These are phyloP conservation scores for Diaporthe sp. DNA, from an alignment of 2,329 filamentous ascomycete genomes.

Conservation along the genomic window DNA sequence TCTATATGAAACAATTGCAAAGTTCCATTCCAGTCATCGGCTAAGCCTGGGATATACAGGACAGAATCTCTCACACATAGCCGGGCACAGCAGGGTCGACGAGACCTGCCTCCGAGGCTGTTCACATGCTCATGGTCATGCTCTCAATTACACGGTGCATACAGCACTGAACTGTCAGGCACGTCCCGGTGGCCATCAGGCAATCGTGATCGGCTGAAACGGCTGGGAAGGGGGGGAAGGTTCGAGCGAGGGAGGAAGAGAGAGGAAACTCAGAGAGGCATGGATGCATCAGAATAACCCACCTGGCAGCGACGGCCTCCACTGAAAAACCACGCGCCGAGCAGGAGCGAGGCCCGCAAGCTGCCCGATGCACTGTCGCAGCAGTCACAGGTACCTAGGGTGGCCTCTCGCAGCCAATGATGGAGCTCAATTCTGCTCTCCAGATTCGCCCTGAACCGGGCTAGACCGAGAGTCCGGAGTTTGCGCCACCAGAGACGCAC, in stretches of 20 bases:
- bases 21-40: constrained; percentile 26
- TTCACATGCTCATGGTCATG: constrained; percentile 11
- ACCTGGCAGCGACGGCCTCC: constrained; percentile 34
- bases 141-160: not conserved
- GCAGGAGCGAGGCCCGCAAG: constrained; percentile 25
- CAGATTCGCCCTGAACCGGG: constrained; percentile 35
- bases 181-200: constrained; percentile 27
- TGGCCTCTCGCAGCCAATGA: constrained; percentile 20
- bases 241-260: constrained; percentile 21
- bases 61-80: not conserved
- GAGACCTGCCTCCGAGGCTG: constrained; percentile 7
- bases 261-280: not conserved
- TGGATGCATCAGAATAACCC: constrained; percentile 1
- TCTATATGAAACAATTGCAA: constrained; percentile 36
- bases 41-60: constrained; percentile 24
- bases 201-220: constrained; percentile 34
- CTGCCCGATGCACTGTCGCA: constrained; percentile 18
- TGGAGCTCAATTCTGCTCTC: constrained; percentile 35
- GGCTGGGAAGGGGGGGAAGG: constrained; percentile 4
- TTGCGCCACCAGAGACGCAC: constrained; percentile 13
- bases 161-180: not conserved
- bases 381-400: constrained; percentile 24
- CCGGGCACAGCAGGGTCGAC: not conserved
- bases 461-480: constrained; percentile 35
- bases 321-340: constrained; percentile 30